Conservation (phyloP, 2,329 filamentous ascomycete species). For the Epicoccum sorghinum region DNA sequence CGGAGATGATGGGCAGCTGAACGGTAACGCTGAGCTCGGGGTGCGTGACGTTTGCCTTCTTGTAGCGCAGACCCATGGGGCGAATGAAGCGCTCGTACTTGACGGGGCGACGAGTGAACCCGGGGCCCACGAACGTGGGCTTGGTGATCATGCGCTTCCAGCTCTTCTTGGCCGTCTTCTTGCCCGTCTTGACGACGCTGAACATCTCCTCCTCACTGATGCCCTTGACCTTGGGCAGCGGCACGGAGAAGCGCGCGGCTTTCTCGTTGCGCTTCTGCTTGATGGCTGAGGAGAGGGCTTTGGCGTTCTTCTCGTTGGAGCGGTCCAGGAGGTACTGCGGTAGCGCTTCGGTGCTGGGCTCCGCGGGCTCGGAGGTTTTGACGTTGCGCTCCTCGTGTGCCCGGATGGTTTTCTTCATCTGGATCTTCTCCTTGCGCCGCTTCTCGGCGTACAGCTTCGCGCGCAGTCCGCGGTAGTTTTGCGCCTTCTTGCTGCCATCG, state of each 20-base stretch:
- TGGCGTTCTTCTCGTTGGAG: slow-evolving; percentile 68
- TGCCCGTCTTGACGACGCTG: slow-evolving; percentile 89
- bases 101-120: slow-evolving; percentile 87
- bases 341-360: slow-evolving; percentile 80
- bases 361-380: slow-evolving; percentile 79
- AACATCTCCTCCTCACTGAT: slow-evolving; percentile 97
- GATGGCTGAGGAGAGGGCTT: slow-evolving; percentile 82
- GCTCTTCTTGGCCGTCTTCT: slow-evolving; percentile 82
- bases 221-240: slow-evolving; percentile 89
- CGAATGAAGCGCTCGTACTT: slow-evolving; percentile 63
- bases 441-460: slow-evolving; percentile 95
- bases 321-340: slow-evolving; percentile 94
- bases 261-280: slow-evolving; percentile 93
- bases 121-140: slow-evolving; percentile 86
- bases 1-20: slow-evolving; percentile 69
- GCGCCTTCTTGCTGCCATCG: slow-evolving; percentile 85
- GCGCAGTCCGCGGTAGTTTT: slow-evolving; percentile 88
- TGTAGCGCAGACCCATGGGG: slow-evolving; percentile 74
- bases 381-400: slow-evolving; percentile 95
- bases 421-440: slow-evolving; percentile 85
- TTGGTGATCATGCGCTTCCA: slow-evolving; percentile 79
- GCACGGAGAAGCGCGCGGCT: slow-evolving; percentile 90
- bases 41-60: slow-evolving; percentile 75
- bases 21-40: slow-evolving; percentile 86
- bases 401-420: slow-evolving; percentile 65